Evolutionary conservation across 164 flowering plant species (phyloP), one percentile per base, ranked within the genome.

Genomic region (Euptelea pleiosperma): DNA sequence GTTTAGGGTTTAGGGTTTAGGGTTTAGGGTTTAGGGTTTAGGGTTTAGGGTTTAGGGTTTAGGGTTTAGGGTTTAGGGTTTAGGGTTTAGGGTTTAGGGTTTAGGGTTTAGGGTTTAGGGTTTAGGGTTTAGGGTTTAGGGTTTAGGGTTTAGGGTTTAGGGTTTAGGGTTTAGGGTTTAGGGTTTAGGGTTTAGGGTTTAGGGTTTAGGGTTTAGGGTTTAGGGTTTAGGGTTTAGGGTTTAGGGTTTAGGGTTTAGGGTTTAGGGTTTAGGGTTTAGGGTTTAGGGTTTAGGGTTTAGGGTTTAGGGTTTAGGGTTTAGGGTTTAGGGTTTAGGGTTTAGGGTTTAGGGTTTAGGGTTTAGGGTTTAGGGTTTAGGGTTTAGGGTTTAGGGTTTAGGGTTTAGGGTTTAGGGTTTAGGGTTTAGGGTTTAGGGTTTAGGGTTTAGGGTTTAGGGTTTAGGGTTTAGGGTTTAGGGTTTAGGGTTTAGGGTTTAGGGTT

Each of bases 11-110:
- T 61, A 37, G 48, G 64, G 64, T 39, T 61, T 61, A 46, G 31
- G 41, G 57, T 39, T 61, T 61, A 31, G 49, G 64, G 64, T 52
- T 61, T 61, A 47, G 49, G 64, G 64, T 52, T 61, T 61, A 47
- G 49, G 64, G 55, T 52, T 61, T 48, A 31, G 49, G 64, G 54
- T 33, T 51, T 37, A 18, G 48, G 64, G 55, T 52, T 61, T 50
- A 40, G 48, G 64, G 55, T 41, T 61, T 61, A 34, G 39, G 64
- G 57, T 57, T 61, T 61, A 50, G 51, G 57, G 57, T 36, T 61
- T 61, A 25, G 28, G 57, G 57, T 24, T 61, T 61, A 12, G 19
- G 64, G 64, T 47, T 36, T 61, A 39, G 7, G 53, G 64, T 36
- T 49, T 61, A 25, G 15, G 53, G 64, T 36, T 49, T 61, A 25